Evolutionary conservation across 2,329 filamentous ascomycete genomes (phyloP), one percentile per base, ranked within the genome.

Genomic region (Alternaria postmessia): DNA sequence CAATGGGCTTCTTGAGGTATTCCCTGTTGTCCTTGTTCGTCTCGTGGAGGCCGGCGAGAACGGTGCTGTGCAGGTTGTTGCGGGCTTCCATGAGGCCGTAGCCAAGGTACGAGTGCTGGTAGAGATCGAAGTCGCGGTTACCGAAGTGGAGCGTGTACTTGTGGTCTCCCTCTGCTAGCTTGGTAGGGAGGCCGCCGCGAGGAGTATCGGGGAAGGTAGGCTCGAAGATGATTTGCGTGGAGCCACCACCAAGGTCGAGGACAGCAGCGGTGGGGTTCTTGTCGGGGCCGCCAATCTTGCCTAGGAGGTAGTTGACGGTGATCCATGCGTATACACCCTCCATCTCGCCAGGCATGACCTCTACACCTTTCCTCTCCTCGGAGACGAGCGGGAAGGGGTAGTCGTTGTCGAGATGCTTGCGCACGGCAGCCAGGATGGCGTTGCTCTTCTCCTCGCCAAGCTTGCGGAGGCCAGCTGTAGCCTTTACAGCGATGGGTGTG

Each of bases 271-370:
- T 98, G 51, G 93, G 91, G 64, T 88, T 93, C 78, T 94, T 88
- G 76, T 97, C 94, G 2, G 93, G 92, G 11, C 92, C 91, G 61
- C 95, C 95, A 79, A 99, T 98, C 83, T 98, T 98, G 74, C 94
- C 94, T 24, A 99, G 88, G 41, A 99, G 90, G 81, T 99, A 99
- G 85, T 99, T 99, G 68, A 93, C 95, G 7, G 95, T 99, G 78
- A 99, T 96, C 95, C 95, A 99, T 54, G 95, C 96, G 76, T 96
- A 99, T 30, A 99, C 94, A 76, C 95, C 95, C 82, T 99, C 95
- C 75, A 97, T 92, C 51, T 92, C 93, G 64, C 95, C 95, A 72
- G 97, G 94, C 95, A 99, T 99, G 78, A 99, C 96, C 64, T 93
- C 88, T 28, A 99, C 93, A 57, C 96, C 95, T 56, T 91, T 89